Conservation (phyloP, 352 stramenopile species). For the Phytopythium vexans region DNA sequence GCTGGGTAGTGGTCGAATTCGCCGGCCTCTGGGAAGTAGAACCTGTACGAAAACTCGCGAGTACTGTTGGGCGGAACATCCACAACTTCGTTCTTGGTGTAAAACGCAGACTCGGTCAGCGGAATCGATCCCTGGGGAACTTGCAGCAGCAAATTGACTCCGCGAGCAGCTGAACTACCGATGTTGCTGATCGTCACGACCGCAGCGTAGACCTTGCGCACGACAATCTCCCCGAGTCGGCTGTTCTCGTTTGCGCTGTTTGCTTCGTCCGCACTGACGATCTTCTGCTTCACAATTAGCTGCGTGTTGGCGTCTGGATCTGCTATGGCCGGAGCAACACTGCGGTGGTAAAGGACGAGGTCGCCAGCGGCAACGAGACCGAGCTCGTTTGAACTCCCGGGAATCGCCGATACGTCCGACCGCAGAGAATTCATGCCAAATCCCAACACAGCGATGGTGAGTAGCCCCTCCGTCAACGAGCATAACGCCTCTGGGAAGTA, state of each 20-base stretch:
- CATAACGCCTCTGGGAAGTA: conserved; percentile 48
- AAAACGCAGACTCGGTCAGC: conserved; percentile 31
- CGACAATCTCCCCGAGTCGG: conserved; percentile 41
- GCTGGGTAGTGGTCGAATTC: conserved; percentile 51
- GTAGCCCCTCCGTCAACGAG: conserved; percentile 44
- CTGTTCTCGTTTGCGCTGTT: conserved; percentile 8
- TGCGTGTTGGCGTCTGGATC: conserved; percentile 25
- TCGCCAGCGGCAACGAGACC: conserved; percentile 12
- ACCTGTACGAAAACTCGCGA: conserved; percentile 33
- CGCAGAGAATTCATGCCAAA: conserved; percentile 20
- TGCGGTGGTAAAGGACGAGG: conserved; percentile 53
- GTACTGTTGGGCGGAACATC: conserved; percentile 38
- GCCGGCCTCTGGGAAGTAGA: conserved; percentile 56
- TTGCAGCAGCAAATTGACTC: conserved; percentile 57
- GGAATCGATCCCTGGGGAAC: conserved; percentile 59
- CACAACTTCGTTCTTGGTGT: conserved; percentile 43
- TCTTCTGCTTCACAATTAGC: conserved; percentile 50
- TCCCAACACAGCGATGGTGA: conserved; percentile 54
- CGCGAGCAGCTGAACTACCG: conserved; percentile 15
- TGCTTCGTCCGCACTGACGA: conserved; percentile 24
- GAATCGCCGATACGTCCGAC: conserved; percentile 13
- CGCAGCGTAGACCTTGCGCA: conserved; percentile 43
- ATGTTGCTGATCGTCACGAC: conserved; percentile 65
- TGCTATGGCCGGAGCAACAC: conserved; percentile 22
- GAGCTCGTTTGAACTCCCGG: conserved; percentile 10